phyloP scores from a whole-genome alignment of 116 monocot genomes.

The Trichopus zeylanicus region DNA sequence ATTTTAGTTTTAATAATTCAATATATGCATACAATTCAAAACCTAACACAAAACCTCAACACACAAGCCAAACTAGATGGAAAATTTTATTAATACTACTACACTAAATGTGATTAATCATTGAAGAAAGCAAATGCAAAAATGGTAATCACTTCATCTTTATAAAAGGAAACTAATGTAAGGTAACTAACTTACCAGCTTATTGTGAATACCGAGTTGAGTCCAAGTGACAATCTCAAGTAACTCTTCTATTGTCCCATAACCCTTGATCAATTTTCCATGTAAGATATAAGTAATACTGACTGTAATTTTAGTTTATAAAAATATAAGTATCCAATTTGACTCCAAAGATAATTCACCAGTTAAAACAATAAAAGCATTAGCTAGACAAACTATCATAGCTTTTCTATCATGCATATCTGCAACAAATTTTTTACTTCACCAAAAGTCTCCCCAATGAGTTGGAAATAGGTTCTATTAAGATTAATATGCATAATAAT shows the following conservation, averaged over 20 bases:
- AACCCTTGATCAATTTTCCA: constrained; percentile 40
- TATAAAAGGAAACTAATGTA: neutral
- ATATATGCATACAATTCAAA: too few species aligned
- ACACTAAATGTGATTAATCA: too few species aligned
- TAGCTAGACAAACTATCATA: constrained; percentile 71
- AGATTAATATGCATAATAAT: neutral
- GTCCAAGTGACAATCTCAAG: constrained; percentile 88
- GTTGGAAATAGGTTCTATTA: constrained; percentile 11
- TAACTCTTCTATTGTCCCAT: constrained; percentile 83
- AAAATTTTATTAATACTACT: too few species aligned
- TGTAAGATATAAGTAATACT: neutral
- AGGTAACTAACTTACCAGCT: constrained; percentile 47
- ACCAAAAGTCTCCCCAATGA: constrained; percentile 51
- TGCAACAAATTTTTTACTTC: constrained; percentile 54
- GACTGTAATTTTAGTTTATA: neutral
- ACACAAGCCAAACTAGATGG: too few species aligned
- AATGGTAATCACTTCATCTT: neutral
- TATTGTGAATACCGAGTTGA: constrained; percentile 87
- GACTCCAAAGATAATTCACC: constrained; percentile 18
- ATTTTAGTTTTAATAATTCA: too few species aligned
- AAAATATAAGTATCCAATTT: neutral
- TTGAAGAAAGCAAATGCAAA: neutral
- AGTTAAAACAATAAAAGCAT: constrained; percentile 85
- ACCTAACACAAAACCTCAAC: too few species aligned
- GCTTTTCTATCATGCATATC: constrained; percentile 89